Percentiles rank a stretch among this genome's conserved stretches.
Evolutionary conservation across 1,139 yeast species (phyloP).

Genomic region (Pichia sp.): DNA sequence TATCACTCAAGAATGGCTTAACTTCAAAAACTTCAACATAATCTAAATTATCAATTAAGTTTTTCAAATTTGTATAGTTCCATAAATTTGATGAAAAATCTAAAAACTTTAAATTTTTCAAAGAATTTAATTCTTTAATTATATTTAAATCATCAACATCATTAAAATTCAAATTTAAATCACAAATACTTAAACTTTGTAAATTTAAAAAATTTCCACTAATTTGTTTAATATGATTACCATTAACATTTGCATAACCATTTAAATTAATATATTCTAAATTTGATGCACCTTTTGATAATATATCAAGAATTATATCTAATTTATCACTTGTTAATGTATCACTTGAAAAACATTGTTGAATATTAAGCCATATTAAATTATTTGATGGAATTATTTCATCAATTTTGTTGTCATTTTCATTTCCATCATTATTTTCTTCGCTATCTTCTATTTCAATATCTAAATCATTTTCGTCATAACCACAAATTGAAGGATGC

Average conservation of each 20-base stretch:
- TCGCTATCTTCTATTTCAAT: not conserved
- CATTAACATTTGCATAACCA: constrained; percentile 59
- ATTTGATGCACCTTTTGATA: constrained; percentile 30
- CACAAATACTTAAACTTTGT: constrained; percentile 43
- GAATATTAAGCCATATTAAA: constrained; percentile 71
- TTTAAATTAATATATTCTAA: constrained; percentile 61
- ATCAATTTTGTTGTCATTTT: constrained; percentile 30
- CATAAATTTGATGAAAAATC: constrained; percentile 11
- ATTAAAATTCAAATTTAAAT: constrained; percentile 21
- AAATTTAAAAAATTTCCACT: constrained; percentile 48
- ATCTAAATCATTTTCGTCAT: not conserved
- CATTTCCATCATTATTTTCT: not conserved
- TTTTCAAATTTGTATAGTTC: constrained; percentile 8
- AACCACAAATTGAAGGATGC: constrained; percentile 54
- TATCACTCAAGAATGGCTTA: constrained; percentile 10
- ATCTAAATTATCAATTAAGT: constrained; percentile 1
- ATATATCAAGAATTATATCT: constrained; percentile 8
- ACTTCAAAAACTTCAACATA: constrained; percentile 13
- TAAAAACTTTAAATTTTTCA: constrained; percentile 11
- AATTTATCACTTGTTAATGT: constrained; percentile 10
- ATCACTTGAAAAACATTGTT: constrained; percentile 61
- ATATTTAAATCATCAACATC: constrained; percentile 6
- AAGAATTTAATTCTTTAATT: constrained; percentile 3
- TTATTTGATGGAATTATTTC: constrained; percentile 14
- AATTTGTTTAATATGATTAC: constrained; percentile 48